Percentiles rank a stretch among this genome's conserved stretches.
phyloP scores from a whole-genome alignment of 768 basidiomycete species.

The Hirschioporus abietinus region DNA sequence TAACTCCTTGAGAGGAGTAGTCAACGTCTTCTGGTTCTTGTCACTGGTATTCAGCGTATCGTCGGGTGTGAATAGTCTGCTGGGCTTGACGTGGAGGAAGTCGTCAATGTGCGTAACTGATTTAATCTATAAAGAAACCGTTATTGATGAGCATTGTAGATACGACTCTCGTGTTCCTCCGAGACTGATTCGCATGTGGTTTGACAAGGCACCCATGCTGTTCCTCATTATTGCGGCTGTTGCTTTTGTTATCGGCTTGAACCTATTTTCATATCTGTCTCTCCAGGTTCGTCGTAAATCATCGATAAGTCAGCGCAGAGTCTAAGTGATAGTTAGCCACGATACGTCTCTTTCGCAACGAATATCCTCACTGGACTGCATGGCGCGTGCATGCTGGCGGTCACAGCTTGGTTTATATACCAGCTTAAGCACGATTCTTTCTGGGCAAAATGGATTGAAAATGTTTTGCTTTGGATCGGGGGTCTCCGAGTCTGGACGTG shows the following conservation, averaged over 20 bases:
- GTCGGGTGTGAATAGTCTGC: neutral
- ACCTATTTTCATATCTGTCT: neutral
- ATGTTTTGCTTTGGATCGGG: too few species aligned
- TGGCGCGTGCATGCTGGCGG: neutral
- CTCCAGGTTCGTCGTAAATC: neutral
- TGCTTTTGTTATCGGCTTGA: neutral
- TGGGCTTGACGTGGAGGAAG: neutral
- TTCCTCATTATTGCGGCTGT: neutral
- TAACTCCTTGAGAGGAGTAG: neutral
- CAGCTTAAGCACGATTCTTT: neutral
- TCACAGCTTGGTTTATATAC: neutral
- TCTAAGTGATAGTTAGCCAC: neutral
- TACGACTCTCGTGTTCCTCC: neutral
- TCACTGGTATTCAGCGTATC: neutral
- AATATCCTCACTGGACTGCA: neutral
- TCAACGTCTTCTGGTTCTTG: neutral
- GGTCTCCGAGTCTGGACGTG: neutral
- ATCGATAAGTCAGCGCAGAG: neutral
- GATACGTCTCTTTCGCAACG: neutral
- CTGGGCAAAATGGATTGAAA: neutral
- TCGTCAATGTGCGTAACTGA: neutral
- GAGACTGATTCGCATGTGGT: neutral
- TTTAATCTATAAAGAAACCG: neutral
- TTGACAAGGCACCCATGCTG: neutral
- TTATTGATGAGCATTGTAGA: neutral